Evolutionary conservation across 345 rosid species (phyloP).

Genomic region (Passiflora organensis): DNA sequence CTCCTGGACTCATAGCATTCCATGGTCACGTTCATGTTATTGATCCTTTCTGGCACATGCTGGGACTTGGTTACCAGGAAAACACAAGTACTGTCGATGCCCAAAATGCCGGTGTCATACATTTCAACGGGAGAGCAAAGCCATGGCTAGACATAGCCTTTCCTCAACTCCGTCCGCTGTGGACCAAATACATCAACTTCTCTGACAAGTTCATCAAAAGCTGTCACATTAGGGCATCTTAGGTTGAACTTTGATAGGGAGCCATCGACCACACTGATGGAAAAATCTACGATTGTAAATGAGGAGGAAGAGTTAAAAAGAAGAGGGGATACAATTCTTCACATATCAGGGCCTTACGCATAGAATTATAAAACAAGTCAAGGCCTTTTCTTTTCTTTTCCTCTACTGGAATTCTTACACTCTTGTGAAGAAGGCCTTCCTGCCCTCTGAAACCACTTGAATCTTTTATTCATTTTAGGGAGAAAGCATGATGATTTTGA

Average conservation of each 20-base stretch:
- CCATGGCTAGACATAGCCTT: slow-evolving; percentile 98
- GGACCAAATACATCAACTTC: slow-evolving; percentile 78
- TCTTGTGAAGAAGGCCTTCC: background rate
- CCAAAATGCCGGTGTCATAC: slow-evolving; percentile 76
- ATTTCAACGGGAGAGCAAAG: slow-evolving; percentile 96
- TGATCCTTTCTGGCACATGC: slow-evolving; percentile 98
- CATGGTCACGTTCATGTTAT: slow-evolving; percentile 77
- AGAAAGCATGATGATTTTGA: background rate
- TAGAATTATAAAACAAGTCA: too few species aligned
- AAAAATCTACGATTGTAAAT: slow-evolving; percentile 21
- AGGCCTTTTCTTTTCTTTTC: slow-evolving; percentile 6
- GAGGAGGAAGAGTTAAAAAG: slow-evolving; percentile 8
- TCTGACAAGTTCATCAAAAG: slow-evolving; percentile 84
- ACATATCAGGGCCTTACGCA: too few species aligned
- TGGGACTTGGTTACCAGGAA: slow-evolving; percentile 95
- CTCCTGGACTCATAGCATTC: slow-evolving; percentile 91
- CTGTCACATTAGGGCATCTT: slow-evolving; percentile 65
- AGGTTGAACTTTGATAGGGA: slow-evolving; percentile 23
- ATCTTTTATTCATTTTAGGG: background rate
- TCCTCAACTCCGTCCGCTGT: slow-evolving; percentile 71
- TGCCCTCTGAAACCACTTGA: background rate
- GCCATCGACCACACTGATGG: slow-evolving; percentile 7
- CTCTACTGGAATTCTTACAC: slow-evolving; percentile 6
- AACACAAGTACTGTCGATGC: slow-evolving; percentile 57
- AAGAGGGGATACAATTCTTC: slow-evolving; percentile 28